phyloP scores from a whole-genome alignment of 1,284 basidiomycete species.

The Leccinum fuscescens region DNA sequence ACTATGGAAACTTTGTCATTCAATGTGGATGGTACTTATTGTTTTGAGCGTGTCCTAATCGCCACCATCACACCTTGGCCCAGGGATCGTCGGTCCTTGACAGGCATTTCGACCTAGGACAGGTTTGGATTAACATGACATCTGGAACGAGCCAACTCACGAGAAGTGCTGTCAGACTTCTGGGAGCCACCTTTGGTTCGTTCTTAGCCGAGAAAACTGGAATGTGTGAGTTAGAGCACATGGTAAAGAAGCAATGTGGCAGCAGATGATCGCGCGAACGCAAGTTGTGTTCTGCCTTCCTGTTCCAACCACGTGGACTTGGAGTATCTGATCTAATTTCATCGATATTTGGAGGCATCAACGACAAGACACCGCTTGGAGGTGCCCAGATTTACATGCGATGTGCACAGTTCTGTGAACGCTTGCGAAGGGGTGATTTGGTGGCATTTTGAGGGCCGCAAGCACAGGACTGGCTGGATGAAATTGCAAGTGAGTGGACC shows the following conservation, averaged over 20 bases:
- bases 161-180: neutral
- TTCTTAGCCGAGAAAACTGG: slow-evolving; percentile 1
- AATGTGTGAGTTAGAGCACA: neutral
- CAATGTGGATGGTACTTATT: neutral
- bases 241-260: neutral
- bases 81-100: neutral
- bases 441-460: neutral
- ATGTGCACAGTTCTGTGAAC: neutral
- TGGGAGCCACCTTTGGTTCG: neutral
- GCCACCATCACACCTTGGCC: neutral
- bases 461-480: neutral
- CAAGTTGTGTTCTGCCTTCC: neutral
- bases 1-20: neutral
- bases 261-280: neutral
- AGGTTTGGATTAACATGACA: neutral
- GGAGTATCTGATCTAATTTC: slow-evolving; percentile 1
- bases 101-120: slow-evolving; percentile 6
- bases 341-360: neutral
- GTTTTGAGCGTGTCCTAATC: neutral
- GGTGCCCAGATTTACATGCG: neutral
- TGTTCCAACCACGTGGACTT: neutral
- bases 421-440: neutral
- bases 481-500: neutral
- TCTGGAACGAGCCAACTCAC: neutral
- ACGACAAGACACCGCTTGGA: neutral